phyloP scores from a whole-genome alignment of 306 rosid species.

The Vigna angularis region DNA sequence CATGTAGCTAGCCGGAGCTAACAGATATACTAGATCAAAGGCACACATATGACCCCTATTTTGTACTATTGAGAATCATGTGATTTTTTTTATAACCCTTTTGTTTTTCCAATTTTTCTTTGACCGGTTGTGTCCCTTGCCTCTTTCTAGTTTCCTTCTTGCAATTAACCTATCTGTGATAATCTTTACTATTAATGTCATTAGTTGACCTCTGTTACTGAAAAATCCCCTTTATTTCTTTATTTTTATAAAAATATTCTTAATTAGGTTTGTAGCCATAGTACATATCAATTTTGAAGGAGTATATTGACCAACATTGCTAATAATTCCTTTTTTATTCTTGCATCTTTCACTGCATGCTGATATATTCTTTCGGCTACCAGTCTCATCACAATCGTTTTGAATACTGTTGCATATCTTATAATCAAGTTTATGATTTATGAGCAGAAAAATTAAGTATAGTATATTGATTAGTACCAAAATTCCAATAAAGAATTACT shows the following conservation, averaged over 20 bases:
- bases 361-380: background rate
- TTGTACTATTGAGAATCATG: slow-evolving; percentile 67
- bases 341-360: slow-evolving; percentile 15
- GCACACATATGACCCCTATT: slow-evolving; percentile 53
- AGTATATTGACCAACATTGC: slow-evolving; percentile 36
- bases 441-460: background rate
- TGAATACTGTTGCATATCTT: background rate
- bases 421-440: background rate
- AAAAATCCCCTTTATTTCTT: slow-evolving; percentile 34
- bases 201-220: slow-evolving; percentile 64
- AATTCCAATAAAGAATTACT: background rate
- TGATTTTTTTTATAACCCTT: slow-evolving; percentile 40
- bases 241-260: background rate
- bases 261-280: background rate
- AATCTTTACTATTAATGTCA: slow-evolving; percentile 43
- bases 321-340: background rate
- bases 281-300: slow-evolving; percentile 28
- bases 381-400: background rate
- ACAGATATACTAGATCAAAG: slow-evolving; percentile 31
- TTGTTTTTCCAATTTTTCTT: slow-evolving; percentile 44
- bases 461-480: slow-evolving; percentile 5
- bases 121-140: slow-evolving; percentile 48
- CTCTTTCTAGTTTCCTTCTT: slow-evolving; percentile 23
- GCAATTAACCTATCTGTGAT: slow-evolving; percentile 47
- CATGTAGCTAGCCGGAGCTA: slow-evolving; percentile 46